phyloP scores from a whole-genome alignment of 225 moss, liverwort and hornwort genomes.

The Polytrichum commune region DNA sequence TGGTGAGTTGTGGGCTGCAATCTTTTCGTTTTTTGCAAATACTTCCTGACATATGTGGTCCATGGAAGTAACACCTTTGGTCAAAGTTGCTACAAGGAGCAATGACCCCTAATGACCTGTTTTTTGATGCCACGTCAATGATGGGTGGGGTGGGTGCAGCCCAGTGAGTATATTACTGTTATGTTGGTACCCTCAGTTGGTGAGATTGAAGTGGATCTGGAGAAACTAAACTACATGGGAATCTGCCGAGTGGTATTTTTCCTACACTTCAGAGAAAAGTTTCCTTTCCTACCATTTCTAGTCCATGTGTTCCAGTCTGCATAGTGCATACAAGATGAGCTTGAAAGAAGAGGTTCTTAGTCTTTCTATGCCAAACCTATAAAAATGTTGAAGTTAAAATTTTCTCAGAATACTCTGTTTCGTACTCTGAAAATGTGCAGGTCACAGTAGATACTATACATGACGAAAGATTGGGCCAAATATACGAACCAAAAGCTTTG shows the following conservation, averaged over 20 bases:
- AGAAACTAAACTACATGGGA: constrained; percentile 58
- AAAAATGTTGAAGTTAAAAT: neutral
- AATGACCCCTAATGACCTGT: too few species aligned
- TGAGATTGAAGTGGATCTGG: constrained; percentile 63
- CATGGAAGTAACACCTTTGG: too few species aligned
- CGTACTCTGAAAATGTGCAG: constrained; percentile 29
- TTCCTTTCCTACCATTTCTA: neutral
- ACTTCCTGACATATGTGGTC: too few species aligned
- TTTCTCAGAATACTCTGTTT: neutral
- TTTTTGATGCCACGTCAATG: too few species aligned
- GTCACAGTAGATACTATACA: constrained; percentile 58
- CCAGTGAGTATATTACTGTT: constrained; percentile 73
- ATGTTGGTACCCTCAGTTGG: constrained; percentile 86
- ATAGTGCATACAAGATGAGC: neutral
- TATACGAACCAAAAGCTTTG: constrained; percentile 75
- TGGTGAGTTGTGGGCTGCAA: constrained; percentile 37
- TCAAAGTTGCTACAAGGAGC: too few species aligned
- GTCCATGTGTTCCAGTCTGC: neutral
- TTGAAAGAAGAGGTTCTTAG: neutral
- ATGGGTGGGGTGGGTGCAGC: constrained; percentile 38
- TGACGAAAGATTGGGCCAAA: constrained; percentile 62
- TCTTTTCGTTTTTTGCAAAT: too few species aligned
- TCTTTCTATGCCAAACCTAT: neutral
- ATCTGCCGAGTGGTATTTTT: constrained; percentile 65
- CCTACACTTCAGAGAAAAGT: neutral